Evolutionary conservation across 305 asterid species (phyloP).

Genomic region (Fraxinus ornus): DNA sequence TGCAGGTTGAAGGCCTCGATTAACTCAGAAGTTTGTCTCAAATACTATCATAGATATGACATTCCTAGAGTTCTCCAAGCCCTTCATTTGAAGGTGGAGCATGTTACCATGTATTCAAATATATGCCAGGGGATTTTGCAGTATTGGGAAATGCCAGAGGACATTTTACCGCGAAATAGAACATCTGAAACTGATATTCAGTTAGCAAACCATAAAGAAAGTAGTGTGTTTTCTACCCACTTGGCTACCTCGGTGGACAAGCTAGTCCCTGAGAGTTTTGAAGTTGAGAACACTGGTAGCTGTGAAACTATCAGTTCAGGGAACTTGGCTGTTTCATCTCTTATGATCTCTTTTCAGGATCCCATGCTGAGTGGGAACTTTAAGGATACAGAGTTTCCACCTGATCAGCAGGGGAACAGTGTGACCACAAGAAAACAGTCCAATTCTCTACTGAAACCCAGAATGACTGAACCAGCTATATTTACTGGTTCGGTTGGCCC

Average conservation of each 20-base stretch:
- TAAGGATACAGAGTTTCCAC: conserved; percentile 20
- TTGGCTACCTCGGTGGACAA: conserved; percentile 33
- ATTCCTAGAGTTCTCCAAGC: conserved; percentile 59
- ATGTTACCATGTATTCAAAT: conserved; percentile 48
- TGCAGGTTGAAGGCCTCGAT: conserved; percentile 61
- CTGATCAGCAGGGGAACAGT: conserved; percentile 22
- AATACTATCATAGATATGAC: conserved; percentile 66
- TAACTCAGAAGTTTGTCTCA: conserved; percentile 39
- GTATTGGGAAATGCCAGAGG: conserved; percentile 64
- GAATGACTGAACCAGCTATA: conserved; percentile 20
- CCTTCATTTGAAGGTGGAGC: conserved; percentile 49
- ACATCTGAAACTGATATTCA: conserved; percentile 36
- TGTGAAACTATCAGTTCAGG: conserved; percentile 31
- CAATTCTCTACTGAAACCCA: conserved; percentile 17
- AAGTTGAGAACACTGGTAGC: conserved; percentile 36
- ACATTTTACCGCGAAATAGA: conserved; percentile 31
- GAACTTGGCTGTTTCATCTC: conserved; percentile 22
- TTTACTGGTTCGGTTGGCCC: conserved; percentile 34
- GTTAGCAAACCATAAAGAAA: conserved; percentile 30
- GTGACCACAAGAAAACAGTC: conserved; percentile 25
- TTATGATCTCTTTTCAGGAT: conserved; percentile 14
- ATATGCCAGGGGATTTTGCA: conserved; percentile 74
- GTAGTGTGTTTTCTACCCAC: conserved; percentile 17
- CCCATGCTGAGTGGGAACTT: conserved; percentile 25
- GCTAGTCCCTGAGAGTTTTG: conserved; percentile 27